Base-by-base conservation (phyloP, 192 early-diverging fungal species). In the Geosiphon pyriformis region DNA sequence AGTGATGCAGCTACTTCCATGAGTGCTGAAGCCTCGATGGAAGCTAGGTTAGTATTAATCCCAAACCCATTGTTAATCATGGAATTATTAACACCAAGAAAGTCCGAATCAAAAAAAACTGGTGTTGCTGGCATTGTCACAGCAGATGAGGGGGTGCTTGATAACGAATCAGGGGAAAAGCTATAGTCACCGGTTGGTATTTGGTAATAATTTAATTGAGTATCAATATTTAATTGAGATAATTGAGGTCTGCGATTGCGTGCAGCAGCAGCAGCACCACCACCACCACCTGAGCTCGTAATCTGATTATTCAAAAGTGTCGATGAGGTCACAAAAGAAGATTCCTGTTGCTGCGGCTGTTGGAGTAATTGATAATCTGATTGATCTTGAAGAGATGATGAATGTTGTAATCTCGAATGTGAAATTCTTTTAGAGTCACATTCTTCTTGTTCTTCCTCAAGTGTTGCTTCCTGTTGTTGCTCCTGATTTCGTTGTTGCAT, bases 61-160 rank as follows among this genome's bases (percentile, higher is more conserved):
- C 30, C 55, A 31, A 49, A 62, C 0, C 46, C 26, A 31, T 65
- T 47, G 25, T 42, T 0, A 3, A 65, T 35, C 8, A 48, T 52
- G 7, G n/a, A 23, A 35, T 65, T 65, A 4, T 46, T 65, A 37
- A 55, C 49, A 34, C 31, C 59, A 42, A 60, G 50, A 29, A 64
- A 33, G 1, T 31, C 50, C 0, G 62, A 37, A 29, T 66, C 35
- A 29, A 66, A 34, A 25, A 55, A 66, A 18, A 66, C 64, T 22
- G 64, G 64, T 15, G 64, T 54, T 37, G 60, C 35, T 37, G 60
- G 46, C 46, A 62, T 48, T 3, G 60, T 62, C 1, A 62, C 60
- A 2, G 37, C 52, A 4, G 64, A 17, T 18, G 64, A 66, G 8
- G 61, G 61, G 12, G 61, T 37, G 30, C 51, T 54, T 35, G 64